Evolutionary conservation across 257 asterid genomes (phyloP), one percentile per base, ranked within the genome.

Genomic region (Plantago major): DNA sequence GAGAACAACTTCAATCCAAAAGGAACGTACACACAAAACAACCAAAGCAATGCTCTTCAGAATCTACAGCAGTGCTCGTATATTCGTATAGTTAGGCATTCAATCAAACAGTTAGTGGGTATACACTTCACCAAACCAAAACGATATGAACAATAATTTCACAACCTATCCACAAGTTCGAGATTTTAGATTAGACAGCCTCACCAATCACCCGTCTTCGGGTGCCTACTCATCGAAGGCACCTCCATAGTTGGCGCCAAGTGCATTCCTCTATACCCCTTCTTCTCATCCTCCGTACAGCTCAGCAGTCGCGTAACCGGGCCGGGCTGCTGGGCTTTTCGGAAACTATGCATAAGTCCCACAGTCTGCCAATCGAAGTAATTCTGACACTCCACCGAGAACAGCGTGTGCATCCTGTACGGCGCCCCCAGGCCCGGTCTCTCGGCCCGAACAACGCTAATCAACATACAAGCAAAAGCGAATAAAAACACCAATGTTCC

Each of bases 291-390:
- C 1, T 84, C 89, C 2, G 95, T 93, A 60, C 99, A 93, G 68
- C 99, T 93, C 52, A 93, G 93, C 44, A 93, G 80, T 10, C 99
- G 74, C 45, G 99, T 93, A 37, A 93, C 74, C 22, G 90, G 96
- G 71, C 99, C 99, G 77, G 97, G 97, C 76, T 89, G 97, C 26
- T 68, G 72, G 69, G 97, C 82, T 45, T 93, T 93, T 17, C 70
- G 77, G 65, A 64, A 85, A 77, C 99, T 89, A 54, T 85, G 95
- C 96, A 93, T 78, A 72, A 93, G 84, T 0, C 99, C 99, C 57
- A 93, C 97, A 17, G 99, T 89, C 57, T 93, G 95, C 99, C 99
- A 93, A 83, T 93, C 97, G 79, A 93, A 93, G 81, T 93, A 93
- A 72, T 89, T 73, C 74, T 87, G 94, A 54, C 99, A 93, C 76